Percentiles rank a stretch among this genome's conserved stretches.
These are phyloP conservation scores for Puccinia coronata DNA, from an alignment of 1,284 basidiomycete genomes.

Conservation along the genomic window DNA sequence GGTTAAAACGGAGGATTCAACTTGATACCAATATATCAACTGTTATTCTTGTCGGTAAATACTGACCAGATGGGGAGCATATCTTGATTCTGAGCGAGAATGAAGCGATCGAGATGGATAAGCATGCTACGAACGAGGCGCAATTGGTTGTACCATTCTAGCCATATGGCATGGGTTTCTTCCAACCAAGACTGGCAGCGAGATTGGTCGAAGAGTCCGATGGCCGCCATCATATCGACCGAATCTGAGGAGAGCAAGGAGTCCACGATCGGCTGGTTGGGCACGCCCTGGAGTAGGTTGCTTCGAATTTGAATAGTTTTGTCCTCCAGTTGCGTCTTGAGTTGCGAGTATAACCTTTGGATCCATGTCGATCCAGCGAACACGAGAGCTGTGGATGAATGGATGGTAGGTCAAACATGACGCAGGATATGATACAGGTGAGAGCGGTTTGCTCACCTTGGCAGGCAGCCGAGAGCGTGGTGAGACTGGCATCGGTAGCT, in stretches of 20 bases:
- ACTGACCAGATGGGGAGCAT: constrained; percentile 29
- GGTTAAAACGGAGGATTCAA: neutral
- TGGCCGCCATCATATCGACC: neutral
- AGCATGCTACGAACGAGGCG: constrained; percentile 26
- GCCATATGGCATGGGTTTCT: constrained; percentile 1
- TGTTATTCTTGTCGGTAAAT: neutral
- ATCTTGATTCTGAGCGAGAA: constrained; percentile 4
- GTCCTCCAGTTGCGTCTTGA: constrained; percentile 10
- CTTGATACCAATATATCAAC: neutral
- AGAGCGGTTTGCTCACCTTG: constrained; percentile 10
- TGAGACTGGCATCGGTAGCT: constrained; percentile 2
- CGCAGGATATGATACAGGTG: neutral
- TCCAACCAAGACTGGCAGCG: constrained; percentile 22
- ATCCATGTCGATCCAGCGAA: neutral
- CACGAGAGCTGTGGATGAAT: constrained; percentile 7
- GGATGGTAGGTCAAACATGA: neutral
- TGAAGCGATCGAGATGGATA: constrained; percentile 39
- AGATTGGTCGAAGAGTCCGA: constrained; percentile 6
- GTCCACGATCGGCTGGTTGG: constrained; percentile 22
- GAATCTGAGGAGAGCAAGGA: neutral
- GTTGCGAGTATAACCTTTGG: neutral
- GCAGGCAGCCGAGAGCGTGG: constrained; percentile 18
- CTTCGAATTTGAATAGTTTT: neutral
- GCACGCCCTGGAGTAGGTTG: neutral
- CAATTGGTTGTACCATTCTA: constrained; percentile 16